phyloP scores from a whole-genome alignment of 345 rosid species.

The Turnera subulata region DNA sequence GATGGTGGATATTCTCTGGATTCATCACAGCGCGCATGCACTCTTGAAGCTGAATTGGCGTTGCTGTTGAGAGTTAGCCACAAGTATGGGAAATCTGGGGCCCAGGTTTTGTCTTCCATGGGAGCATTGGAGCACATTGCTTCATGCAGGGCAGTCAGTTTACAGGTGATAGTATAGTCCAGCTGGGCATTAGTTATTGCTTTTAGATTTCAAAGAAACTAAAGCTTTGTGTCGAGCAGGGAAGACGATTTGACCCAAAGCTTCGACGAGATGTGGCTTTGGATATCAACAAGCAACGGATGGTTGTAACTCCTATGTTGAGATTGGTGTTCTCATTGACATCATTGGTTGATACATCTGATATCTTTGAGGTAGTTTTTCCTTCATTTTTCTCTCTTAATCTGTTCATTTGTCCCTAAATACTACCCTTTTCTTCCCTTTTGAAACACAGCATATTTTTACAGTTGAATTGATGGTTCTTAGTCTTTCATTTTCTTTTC shows the following conservation, averaged over 20 bases:
- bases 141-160: constrained; percentile 60
- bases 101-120: constrained; percentile 88
- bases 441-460: not conserved
- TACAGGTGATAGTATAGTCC: constrained; percentile 47
- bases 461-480: no score
- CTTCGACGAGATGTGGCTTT: constrained; percentile 47
- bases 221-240: constrained; percentile 44
- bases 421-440: not conserved
- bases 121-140: constrained; percentile 80
- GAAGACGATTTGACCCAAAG: constrained; percentile 56
- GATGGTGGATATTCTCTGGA: constrained; percentile 70
- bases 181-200: constrained; percentile 3
- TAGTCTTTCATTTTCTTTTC: no score
- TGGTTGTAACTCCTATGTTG: constrained; percentile 57
- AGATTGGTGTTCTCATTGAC: constrained; percentile 83
- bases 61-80: constrained; percentile 80
- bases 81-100: constrained; percentile 91
- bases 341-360: constrained; percentile 71
- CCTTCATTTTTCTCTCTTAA: constrained; percentile 2
- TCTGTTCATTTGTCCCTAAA: not conserved
- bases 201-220: constrained; percentile 18
- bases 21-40: constrained; percentile 75
- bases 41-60: constrained; percentile 81
- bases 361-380: constrained; percentile 72
- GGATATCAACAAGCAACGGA: constrained; percentile 63